A percentile compares a stretch with the other conserved stretches of the same genome.
Conservation (phyloP, 2,329 filamentous ascomycete genomes). For the Fusarium chaquense region DNA sequence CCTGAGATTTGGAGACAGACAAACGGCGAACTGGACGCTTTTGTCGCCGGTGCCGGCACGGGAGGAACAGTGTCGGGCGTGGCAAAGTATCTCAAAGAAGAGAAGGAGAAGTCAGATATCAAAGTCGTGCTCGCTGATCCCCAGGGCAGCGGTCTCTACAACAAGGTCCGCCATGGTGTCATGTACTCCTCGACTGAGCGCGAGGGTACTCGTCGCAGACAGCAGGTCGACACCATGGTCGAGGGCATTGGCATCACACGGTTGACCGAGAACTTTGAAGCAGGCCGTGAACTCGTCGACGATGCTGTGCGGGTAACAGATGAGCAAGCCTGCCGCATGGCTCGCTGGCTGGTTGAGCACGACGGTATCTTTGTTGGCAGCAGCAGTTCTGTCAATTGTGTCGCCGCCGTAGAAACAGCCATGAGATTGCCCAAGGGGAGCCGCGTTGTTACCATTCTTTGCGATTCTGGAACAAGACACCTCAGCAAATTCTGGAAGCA, state of each 20-base stretch:
- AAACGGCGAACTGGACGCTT: constrained; percentile 80
- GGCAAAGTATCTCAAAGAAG: constrained; percentile 82
- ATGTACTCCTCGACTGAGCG: constrained; percentile 93
- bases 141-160: constrained; percentile 92
- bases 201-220: constrained; percentile 88
- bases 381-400: constrained; percentile 96
- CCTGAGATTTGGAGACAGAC: constrained; percentile 90
- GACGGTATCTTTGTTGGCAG: constrained; percentile 96
- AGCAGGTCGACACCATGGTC: constrained; percentile 95
- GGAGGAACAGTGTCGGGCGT: constrained; percentile 94
- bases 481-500: constrained; percentile 87
- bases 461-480: constrained; percentile 85
- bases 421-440: constrained; percentile 71
- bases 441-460: constrained; percentile 83
- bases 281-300: constrained; percentile 85
- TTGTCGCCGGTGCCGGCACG: constrained; percentile 93
- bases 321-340: constrained; percentile 90
- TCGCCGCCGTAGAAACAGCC: constrained; percentile 78
- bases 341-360: constrained; percentile 94
- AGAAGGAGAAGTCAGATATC: constrained; percentile 67
- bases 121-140: constrained; percentile 90
- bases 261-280: constrained; percentile 92
- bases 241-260: constrained; percentile 97
- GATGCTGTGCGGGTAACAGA: constrained; percentile 92
- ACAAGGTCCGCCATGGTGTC: constrained; percentile 91